Evolutionary conservation across 352 stramenopile species (phyloP).

Genomic region (Phytophthora hibernalis): DNA sequence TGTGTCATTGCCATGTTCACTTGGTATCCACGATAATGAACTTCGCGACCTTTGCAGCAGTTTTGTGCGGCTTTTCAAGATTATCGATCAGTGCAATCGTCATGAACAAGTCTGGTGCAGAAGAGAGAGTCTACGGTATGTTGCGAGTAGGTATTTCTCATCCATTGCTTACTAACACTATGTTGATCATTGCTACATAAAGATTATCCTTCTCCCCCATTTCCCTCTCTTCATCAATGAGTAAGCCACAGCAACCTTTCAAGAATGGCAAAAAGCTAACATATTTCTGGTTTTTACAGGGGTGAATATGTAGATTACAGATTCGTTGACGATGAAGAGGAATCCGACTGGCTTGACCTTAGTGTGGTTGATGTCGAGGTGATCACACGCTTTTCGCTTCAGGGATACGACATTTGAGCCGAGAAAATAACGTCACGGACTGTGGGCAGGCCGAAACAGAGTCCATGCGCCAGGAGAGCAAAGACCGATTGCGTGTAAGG

Average conservation of each 20-base stretch:
- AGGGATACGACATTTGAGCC: not conserved
- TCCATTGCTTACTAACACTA: not conserved
- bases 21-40: constrained; percentile 1
- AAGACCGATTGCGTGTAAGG: constrained; percentile 42
- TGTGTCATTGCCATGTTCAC: constrained; percentile 46
- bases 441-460: constrained; percentile 44
- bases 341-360: constrained; percentile 22
- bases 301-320: not conserved
- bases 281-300: not conserved
- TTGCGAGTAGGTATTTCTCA: not conserved
- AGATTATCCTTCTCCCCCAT: not conserved
- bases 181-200: not conserved
- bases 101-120: constrained; percentile 12
- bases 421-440: not conserved
- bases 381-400: not conserved
- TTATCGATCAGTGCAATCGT: not conserved
- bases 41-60: constrained; percentile 1
- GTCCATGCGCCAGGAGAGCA: constrained; percentile 40
- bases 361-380: constrained; percentile 31
- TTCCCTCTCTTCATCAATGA: not conserved
- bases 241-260: constrained; percentile 1
- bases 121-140: constrained; percentile 7
- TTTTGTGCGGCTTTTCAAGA: constrained; percentile 29
- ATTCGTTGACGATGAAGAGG: constrained; percentile 1
- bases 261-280: not conserved